Conservation (phyloP, 1,139 yeast genomes). For the Hanseniaspora sp. region DNA sequence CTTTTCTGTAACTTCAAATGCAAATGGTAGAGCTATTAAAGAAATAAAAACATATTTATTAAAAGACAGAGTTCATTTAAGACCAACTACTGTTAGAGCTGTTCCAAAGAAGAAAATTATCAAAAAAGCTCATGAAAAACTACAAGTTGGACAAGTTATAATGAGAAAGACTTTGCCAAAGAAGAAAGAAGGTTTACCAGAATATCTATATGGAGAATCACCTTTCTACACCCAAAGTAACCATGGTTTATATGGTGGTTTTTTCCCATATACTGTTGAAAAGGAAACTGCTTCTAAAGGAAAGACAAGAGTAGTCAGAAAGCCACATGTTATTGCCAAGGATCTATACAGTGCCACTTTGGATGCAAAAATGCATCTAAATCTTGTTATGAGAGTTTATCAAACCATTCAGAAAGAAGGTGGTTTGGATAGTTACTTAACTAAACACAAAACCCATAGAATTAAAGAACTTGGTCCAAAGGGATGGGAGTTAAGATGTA, state of each 20-base stretch:
- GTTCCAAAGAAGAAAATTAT: neutral
- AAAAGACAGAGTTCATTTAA: constrained; percentile 12
- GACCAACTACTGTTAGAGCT: constrained; percentile 10
- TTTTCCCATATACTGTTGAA: constrained; percentile 67
- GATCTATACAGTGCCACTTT: constrained; percentile 77
- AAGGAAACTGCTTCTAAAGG: constrained; percentile 67
- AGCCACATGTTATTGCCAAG: constrained; percentile 68
- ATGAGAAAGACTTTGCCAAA: constrained; percentile 10
- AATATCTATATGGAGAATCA: constrained; percentile 73
- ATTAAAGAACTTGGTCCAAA: constrained; percentile 81
- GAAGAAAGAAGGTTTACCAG: constrained; percentile 38
- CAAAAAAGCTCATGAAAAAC: neutral
- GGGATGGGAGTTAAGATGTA: constrained; percentile 83
- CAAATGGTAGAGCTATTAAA: constrained; percentile 15
- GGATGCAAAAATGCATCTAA: constrained; percentile 42
- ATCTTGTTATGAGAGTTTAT: constrained; percentile 70
- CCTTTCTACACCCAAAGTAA: constrained; percentile 71
- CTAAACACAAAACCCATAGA: constrained; percentile 79
- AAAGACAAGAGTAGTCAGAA: constrained; percentile 65
- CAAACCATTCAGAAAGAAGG: constrained; percentile 85
- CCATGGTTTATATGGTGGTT: constrained; percentile 82
- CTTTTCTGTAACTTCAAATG: constrained; percentile 5
- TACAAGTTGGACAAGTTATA: constrained; percentile 3
- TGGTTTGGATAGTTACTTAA: constrained; percentile 77
- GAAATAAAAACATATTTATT: constrained; percentile 8